Base-by-base conservation (phyloP, 768 basidiomycete genomes). In the Amylocystis lapponica region DNA sequence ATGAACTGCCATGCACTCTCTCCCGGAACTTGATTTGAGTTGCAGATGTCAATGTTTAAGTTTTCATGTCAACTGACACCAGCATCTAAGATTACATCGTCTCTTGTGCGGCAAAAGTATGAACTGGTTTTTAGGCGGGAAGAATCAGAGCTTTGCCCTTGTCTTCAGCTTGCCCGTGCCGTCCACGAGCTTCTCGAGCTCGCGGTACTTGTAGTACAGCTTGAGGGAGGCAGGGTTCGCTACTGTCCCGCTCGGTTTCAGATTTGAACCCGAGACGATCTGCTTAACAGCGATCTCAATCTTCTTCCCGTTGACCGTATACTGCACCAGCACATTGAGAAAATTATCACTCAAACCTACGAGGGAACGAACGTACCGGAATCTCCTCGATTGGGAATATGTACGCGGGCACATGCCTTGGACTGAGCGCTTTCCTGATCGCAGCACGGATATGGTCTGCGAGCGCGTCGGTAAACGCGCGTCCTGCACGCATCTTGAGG, bases 241-340 rank as follows among this genome's bases (percentile, higher is more conserved):
- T 16, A 86, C 82, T 2, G 83, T 86, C 16, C 83, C 83, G 48
- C 83, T 86, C 3, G 83, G 82, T 51, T 76, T 69, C 32, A 84
- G 49, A 45, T 75, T 68, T 10, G 68, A 66, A 1, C 83, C 83
- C n/a, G 81, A 85, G 31, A 86, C 70, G 43, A 86, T 82, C 53
- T 85, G 82, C 59, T 86, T 86, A 38, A 86, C 79, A 2, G 81
- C 83, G 22, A 86, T 84, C 62, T 86, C 85, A 32, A 86, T 83
- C 56, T 85, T 86, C 69, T 86, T 87, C 9, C 78, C 78, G 37
- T 85, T 86, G 8, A 84, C 78, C 0, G 83, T 86, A 49, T 85
- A 84, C 85, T 86, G 43, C 13, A 11, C 20, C 9, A 45, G 40
- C 19, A 17, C 27, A 13, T 22, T 5, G 32, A 9, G 9, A 21